Evolutionary conservation across 352 stramenopile species (phyloP), one percentile per base, ranked within the genome.

Genomic region (Globisporangium acanthophoron): DNA sequence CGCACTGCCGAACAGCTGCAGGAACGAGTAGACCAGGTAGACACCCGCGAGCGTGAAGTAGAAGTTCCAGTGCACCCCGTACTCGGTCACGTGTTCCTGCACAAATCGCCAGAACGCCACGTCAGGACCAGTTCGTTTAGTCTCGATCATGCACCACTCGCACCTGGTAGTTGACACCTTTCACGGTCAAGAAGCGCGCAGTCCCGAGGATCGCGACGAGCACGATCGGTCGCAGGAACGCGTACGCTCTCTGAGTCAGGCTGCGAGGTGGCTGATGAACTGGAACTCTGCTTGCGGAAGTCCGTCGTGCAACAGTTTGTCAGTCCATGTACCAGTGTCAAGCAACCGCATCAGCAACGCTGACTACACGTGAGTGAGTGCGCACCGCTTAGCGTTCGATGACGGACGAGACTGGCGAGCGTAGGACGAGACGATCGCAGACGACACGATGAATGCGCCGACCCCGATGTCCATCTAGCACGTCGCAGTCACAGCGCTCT

Each of bases 1-100:
- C 67, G 69, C 85, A 41, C 63, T 65, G 18, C 80, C 79, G 48
- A 88, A 67, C 39, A 70, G 45, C 43, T 73, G 67, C 18, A 96
- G 66, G 18, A 80, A 56, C 11, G 73, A 85, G 54, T 86, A 88
- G 21, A 84, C 56, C 18, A 96, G 35, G 59, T 92, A 92, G 33
- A 96, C 80, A 5, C 77, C 85, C 15, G 77, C 87, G 20, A 99
- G 82, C 4, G 96, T 99, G 59, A 99, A 98, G 77, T 99, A 99
- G 66, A 99, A 99, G 75, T 99, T 99, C 97, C 97, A 99, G 74
- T 99, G 97, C 20, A 99, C 88, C 35, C 97, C 97, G 70, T 99
- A 99, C 75, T 99, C 97, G 5, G 85, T 96, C 45, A 99, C 94
- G 61, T 99, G 96, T 58, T 98, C 88, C 74, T 96, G 65, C 8